Evolutionary conservation across 225 moss, liverwort and hornwort species (phyloP), one percentile per base, ranked within the genome.

Genomic region (Thuidium tamariscinum): DNA sequence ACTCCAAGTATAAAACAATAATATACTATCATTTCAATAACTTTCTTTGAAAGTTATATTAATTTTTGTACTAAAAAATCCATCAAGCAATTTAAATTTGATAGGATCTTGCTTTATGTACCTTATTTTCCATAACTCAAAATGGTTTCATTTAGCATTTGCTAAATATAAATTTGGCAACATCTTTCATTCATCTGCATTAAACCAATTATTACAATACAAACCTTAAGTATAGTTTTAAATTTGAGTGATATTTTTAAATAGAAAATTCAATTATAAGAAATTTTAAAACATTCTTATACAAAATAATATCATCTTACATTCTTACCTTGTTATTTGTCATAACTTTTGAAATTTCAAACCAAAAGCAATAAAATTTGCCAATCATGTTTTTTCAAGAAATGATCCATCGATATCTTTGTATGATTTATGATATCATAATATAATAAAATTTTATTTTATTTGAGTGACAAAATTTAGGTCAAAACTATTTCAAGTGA

Each of bases 71-170:
- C 1, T 21, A 7, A 57, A 42, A 72, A 18, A 26, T 12, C 2
- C 26, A 8, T 12, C 0, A 7, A 46, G 3, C 8, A 20, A 20
- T 8, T 11, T 60, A 42, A 44, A 48, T 34, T 42, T 16, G 0
- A 60, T 6, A 10, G 1, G 0, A n/a, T 42, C 3, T 4, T 3
- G 6, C 1, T 4, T 25, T 6, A 16, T 13, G 25, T 18, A 90
- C 88, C 88, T 90, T 90, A 26, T 90, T 90, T 25, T 90, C 90
- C 90, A 90, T 90, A 15, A 32, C 3, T 21, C 10, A 73, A 66
- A 15, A 60, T 21, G 1, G 18, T 70, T 54, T n/a, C 5, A 7
- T 29, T 7, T 23, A 30, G 0, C 3, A 5, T 36, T 41, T 15
- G 9, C 20, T 56, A 26, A 7, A n/a, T 60, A 18, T 18, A 16